Percentiles rank a stretch among this genome's conserved stretches.
Evolutionary conservation across 139 green algal genomes (phyloP).

Genomic region (Spirogloea muscicola): DNA sequence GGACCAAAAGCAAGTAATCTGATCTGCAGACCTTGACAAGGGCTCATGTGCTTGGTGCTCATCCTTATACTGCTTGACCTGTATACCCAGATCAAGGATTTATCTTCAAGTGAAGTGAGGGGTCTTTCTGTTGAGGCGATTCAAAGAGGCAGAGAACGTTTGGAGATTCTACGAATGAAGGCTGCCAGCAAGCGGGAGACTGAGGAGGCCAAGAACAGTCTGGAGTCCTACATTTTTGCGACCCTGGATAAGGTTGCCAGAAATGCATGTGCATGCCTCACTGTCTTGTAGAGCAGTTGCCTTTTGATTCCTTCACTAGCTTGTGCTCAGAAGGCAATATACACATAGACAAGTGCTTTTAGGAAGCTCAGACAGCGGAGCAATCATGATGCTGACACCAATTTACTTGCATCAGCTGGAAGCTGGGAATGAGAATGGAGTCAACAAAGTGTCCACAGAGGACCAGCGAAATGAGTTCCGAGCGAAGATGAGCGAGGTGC

Average conservation of each 20-base stretch:
- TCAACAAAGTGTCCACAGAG: constrained; percentile 38
- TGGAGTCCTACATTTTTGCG: constrained; percentile 38
- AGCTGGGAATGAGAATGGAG: constrained; percentile 11
- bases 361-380: no score
- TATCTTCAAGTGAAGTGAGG: no score
- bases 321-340: not conserved
- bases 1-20: no score
- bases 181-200: constrained; percentile 23
- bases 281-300: no score
- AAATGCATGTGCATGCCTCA: no score
- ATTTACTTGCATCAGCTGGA: no score
- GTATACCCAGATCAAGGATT: no score
- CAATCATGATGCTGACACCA: no score
- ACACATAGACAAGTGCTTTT: not conserved
- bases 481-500: constrained; percentile 26
- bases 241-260: constrained; percentile 47
- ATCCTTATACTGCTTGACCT: not conserved
- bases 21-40: no score
- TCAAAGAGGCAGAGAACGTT: no score
- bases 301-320: no score
- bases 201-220: constrained; percentile 47
- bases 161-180: constrained; percentile 21
- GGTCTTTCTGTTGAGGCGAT: no score
- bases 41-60: not conserved
- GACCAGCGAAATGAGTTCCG: constrained; percentile 25